Conservation (phyloP, 371 early-diverging fungal species). For the Lichtheimia corymbifera region DNA sequence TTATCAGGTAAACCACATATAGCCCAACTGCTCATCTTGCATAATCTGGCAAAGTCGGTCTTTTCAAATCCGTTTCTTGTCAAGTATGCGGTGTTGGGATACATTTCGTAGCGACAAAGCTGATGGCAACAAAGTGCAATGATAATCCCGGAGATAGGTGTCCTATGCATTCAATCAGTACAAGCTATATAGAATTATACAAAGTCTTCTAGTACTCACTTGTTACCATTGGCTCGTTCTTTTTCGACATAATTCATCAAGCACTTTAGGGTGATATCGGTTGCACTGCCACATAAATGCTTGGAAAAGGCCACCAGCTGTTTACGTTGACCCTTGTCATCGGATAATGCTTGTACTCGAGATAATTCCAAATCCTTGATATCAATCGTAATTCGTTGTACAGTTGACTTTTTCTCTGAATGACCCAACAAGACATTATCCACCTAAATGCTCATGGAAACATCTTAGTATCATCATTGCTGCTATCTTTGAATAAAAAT, state of each 20-base stretch:
- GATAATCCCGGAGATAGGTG: constrained; percentile 67
- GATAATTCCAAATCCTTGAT: constrained; percentile 80
- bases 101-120: constrained; percentile 78
- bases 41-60: constrained; percentile 59
- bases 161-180: constrained; percentile 9
- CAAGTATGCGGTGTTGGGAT: constrained; percentile 67
- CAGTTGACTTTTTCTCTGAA: constrained; percentile 33
- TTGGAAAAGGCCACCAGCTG: constrained; percentile 79
- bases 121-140: constrained; percentile 95
- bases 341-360: constrained; percentile 39
- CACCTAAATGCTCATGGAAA: background rate
- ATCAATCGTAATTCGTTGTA: constrained; percentile 75
- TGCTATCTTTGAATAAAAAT: background rate
- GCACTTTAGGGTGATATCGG: constrained; percentile 84
- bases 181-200: too few species aligned
- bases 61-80: constrained; percentile 46
- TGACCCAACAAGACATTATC: constrained; percentile 45
- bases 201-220: constrained; percentile 19
- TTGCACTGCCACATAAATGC: constrained; percentile 93
- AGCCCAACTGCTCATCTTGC: constrained; percentile 77
- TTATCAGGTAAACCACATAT: constrained; percentile 49
- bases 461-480: background rate
- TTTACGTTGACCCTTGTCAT: constrained; percentile 27
- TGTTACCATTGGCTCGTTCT: constrained; percentile 30
- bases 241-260: constrained; percentile 60